Evolutionary conservation across 768 basidiomycete genomes (phyloP), one percentile per base, ranked within the genome.

Genomic region (Phlebiopsis gigantea): DNA sequence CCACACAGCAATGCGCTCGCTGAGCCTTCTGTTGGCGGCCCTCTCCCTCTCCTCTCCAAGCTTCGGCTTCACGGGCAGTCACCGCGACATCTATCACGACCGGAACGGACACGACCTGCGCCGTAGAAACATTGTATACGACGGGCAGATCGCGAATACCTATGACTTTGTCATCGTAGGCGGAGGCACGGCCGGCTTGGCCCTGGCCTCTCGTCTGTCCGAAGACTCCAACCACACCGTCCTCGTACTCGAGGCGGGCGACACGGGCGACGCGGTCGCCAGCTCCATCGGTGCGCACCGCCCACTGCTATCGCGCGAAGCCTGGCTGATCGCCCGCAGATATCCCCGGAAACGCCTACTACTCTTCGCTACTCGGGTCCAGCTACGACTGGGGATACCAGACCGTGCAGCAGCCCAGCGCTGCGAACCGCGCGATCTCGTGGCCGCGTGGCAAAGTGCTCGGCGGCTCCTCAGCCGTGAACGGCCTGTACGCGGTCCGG

Each of bases 371-470:
- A 8, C 65, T 79, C 30, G 70, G 71, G 47, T 68, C 76, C 1
- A 59, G 72, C 14, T 79, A 82, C 67, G 81, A 85, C 67, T 87
- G 82, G 79, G 67, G 72, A 17, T 83, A 79, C 71, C 67, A 68
- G 43, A 81, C 81, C 14, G 71, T 72, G 5, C 66, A 77, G 0
- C 84, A 87, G 65, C 48, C 72, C 0, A 70, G 74, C 57, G 73
- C 76, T 21, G 68, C 65, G 30, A 74, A 75, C 54, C 74, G 82
- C 25, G 63, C 60, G 0, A 57, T 84, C 42, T 55, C 71, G 2
- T 86, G 85, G 81, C 81, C 85, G 4, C 75, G 82, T 30, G 88
- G 87, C 29, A 84, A 82, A 67, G 80, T 83, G 48, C 74, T 90
- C 22, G 87, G 87, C 53, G 87, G 87, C 5, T 84, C 81, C 0